These are phyloP conservation scores for Hymenoscyphus repandus DNA, from an alignment of 2,329 filamentous ascomycete species.

Conservation along the genomic window DNA sequence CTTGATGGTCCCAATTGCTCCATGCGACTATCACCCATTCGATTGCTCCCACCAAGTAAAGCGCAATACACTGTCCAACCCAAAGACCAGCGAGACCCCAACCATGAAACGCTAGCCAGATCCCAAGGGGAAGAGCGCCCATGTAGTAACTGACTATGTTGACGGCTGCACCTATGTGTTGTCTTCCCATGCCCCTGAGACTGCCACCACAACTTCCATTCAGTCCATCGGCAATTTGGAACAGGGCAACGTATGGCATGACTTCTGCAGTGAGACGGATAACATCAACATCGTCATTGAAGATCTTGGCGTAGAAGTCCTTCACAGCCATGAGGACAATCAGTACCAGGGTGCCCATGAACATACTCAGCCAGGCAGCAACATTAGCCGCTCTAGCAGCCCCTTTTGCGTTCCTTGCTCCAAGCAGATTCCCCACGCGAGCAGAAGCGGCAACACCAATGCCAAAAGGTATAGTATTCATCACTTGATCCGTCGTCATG, in stretches of 20 bases:
- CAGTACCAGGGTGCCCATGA: slow-evolving; percentile 64
- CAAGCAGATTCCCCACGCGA: slow-evolving; percentile 74
- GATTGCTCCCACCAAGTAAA: slow-evolving; percentile 72
- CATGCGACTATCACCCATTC: slow-evolving; percentile 77
- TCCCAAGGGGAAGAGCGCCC: slow-evolving; percentile 73
- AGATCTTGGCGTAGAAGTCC: slow-evolving; percentile 69
- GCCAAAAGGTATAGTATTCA: slow-evolving; percentile 77
- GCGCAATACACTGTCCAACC: slow-evolving; percentile 75
- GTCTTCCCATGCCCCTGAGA: slow-evolving; percentile 76
- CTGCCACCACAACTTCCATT: slow-evolving; percentile 81
- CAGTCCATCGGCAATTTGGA: slow-evolving; percentile 84
- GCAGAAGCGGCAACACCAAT: slow-evolving; percentile 76
- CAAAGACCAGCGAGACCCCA: slow-evolving; percentile 79
- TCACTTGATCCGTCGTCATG: slow-evolving; percentile 82
- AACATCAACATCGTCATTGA: slow-evolving; percentile 73
- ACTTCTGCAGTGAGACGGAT: slow-evolving; percentile 68
- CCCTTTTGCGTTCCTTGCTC: slow-evolving; percentile 57
- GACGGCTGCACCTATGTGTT: slow-evolving; percentile 78
- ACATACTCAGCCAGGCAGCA: slow-evolving; percentile 66
- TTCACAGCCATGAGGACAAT: slow-evolving; percentile 64
- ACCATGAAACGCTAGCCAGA: slow-evolving; percentile 79
- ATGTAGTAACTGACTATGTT: slow-evolving; percentile 82
- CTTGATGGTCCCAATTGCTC: slow-evolving; percentile 73
- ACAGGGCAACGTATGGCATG: slow-evolving; percentile 81
- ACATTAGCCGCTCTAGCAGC: slow-evolving; percentile 70